Evolutionary conservation across 805 yeast genomes (phyloP), one percentile per base, ranked within the genome.

Genomic region (Saitoella complicata): DNA sequence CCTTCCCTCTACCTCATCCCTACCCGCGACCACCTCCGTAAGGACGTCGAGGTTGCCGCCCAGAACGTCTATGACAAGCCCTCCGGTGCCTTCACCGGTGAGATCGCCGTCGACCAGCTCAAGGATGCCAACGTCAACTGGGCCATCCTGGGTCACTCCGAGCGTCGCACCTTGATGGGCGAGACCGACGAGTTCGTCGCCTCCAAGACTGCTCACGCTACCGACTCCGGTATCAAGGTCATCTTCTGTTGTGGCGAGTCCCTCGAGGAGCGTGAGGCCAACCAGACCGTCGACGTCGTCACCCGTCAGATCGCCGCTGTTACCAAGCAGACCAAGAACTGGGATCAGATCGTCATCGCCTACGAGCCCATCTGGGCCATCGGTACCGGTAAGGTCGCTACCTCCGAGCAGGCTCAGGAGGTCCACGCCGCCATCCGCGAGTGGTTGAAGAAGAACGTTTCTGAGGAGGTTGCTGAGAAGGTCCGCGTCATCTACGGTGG

Each of bases 291-390:
- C 58, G 75, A 76, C 31, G 94, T 91, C 51, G 79, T 83, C 67
- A 75, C 80, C 64, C 78, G 82, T 71, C 97, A 91, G 75, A 73
- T 88, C 61, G 72, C 76, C 55, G 95, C 97, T 51, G 96, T 81
- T 50, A 68, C 81, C 59, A 80, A 76, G 63, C 71, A 79, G 50
- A 78, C 85, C 51, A 59, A 64, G 59, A 96, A 87, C 78, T 88
- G 97, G 97, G 59, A 80, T 52, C 73, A 82, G 66, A 72, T 91
- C 55, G 97, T 91, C 54, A 70, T 91, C 65, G 98, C 98, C 60
- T 91, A 91, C 72, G 98, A 91, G 73, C 98, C 98, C 58, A 95
- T 91, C 56, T 91, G 98, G 98, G 98, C 98, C 58, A 91, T 91
- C 59, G 98, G 98, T 66, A 87, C 97, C 57, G 98, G 98, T 63